Evolutionary conservation across 768 basidiomycete genomes (phyloP).

Genomic region (Tubosaeta sp.): DNA sequence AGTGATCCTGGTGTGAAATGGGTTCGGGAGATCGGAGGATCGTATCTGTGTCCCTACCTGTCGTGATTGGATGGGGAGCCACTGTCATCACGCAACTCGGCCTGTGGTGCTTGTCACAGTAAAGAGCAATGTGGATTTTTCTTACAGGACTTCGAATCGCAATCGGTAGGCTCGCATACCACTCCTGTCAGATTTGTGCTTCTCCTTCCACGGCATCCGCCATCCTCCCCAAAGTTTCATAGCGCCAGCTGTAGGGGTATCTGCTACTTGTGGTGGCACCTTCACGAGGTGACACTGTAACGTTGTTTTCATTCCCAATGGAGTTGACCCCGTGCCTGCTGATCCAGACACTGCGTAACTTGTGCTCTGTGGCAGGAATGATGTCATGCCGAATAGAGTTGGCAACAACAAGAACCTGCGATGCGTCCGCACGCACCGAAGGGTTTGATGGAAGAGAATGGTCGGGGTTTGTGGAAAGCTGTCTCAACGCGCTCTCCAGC

Average conservation of each 20-base stretch:
- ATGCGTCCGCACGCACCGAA: constrained; percentile 25
- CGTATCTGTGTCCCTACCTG: neutral
- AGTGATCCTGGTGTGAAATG: neutral
- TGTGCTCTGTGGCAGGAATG: constrained; percentile 53
- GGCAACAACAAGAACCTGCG: constrained; percentile 59
- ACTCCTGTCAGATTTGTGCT: neutral
- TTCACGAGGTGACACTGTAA: constrained; percentile 27
- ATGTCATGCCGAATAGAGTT: constrained; percentile 67
- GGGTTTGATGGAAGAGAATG: constrained; percentile 18
- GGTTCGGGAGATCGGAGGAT: neutral
- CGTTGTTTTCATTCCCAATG: constrained; percentile 33
- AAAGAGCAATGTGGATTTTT: neutral
- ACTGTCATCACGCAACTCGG: neutral
- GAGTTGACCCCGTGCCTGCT: constrained; percentile 36
- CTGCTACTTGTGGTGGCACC: constrained; percentile 15
- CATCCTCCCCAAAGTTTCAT: constrained; percentile 57
- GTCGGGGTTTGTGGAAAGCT: constrained; percentile 20
- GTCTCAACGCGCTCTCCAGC: constrained; percentile 30
- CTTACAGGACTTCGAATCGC: neutral
- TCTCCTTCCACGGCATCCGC: constrained; percentile 49
- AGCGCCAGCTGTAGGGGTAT: constrained; percentile 46
- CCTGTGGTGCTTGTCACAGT: neutral
- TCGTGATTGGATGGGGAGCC: neutral
- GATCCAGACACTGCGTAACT: constrained; percentile 63
- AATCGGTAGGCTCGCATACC: neutral